Percentiles rank a stretch among this genome's conserved stretches.
Conservation (phyloP, 768 basidiomycete genomes). For the Lentinula edodes region DNA sequence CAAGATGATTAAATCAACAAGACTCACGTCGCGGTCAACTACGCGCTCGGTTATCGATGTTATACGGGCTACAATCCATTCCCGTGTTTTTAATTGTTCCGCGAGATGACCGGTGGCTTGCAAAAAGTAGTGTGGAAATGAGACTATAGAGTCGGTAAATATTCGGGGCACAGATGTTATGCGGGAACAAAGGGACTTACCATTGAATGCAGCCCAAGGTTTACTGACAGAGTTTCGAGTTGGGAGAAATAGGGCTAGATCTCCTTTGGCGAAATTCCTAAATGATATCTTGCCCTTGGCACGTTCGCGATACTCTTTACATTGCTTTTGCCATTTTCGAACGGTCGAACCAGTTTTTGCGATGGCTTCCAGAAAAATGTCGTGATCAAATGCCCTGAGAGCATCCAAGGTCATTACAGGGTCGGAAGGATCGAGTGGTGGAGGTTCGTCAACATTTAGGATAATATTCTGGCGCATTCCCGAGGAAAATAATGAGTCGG, state of each 20-base stretch:
- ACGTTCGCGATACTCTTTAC: constrained; percentile 92
- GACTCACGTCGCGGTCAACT: constrained; percentile 68
- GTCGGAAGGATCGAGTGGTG: constrained; percentile 76
- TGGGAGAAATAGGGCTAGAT: constrained; percentile 92
- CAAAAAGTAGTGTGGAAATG: constrained; percentile 97
- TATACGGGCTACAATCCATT: constrained; percentile 94
- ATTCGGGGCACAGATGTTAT: constrained; percentile 21
- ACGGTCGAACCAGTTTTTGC: constrained; percentile 79
- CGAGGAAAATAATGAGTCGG: constrained; percentile 43
- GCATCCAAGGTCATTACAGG: constrained; percentile 63
- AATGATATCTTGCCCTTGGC: constrained; percentile 96
- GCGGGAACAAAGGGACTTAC: constrained; percentile 35
- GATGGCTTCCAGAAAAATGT: constrained; percentile 79
- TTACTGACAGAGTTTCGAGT: constrained; percentile 91
- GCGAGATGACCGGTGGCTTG: constrained; percentile 81
- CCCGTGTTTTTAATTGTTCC: constrained; percentile 84
- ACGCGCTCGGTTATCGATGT: constrained; percentile 83
- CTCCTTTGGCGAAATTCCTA: constrained; percentile 91
- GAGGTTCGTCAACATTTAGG: constrained; percentile 55
- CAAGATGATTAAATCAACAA: neutral
- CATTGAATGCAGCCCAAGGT: constrained; percentile 99
- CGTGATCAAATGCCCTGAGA: constrained; percentile 74
- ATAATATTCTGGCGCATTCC: constrained; percentile 51
- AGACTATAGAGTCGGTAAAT: constrained; percentile 53
- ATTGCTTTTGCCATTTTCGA: constrained; percentile 96